Percentiles rank a stretch among this genome's conserved stretches.
Conservation (phyloP, 768 basidiomycete species). For the Psilocybe sp. region DNA sequence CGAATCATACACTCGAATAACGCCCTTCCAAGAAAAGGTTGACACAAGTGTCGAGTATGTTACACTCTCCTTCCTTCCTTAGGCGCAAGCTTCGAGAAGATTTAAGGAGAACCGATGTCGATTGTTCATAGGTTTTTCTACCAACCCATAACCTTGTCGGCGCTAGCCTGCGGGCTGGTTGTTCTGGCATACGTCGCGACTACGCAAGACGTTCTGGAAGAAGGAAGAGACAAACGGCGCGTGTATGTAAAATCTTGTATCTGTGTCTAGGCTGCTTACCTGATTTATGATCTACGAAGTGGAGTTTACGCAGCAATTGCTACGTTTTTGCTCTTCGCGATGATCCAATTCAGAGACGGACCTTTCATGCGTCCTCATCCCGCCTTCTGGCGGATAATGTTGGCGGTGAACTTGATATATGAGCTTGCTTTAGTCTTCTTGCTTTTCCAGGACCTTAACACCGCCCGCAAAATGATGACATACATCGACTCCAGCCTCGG, state of each 20-base stretch:
- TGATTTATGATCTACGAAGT: conserved; percentile 32
- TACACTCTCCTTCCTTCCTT: neutral
- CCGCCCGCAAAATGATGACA: conserved; percentile 76
- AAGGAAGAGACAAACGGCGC: conserved; percentile 78
- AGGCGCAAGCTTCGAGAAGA: no score
- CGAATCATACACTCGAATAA: conserved; percentile 79
- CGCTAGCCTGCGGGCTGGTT: conserved; percentile 62
- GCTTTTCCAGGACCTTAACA: conserved; percentile 79
- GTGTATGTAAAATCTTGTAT: conserved; percentile 49
- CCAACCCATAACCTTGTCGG: conserved; percentile 77
- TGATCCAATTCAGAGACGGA: conserved; percentile 88
- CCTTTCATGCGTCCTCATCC: conserved; percentile 89
- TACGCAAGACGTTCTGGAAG: conserved; percentile 79
- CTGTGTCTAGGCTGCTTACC: conserved; percentile 1
- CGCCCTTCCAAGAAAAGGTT: conserved; percentile 79
- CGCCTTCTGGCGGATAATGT: conserved; percentile 77
- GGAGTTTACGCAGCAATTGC: conserved; percentile 74
- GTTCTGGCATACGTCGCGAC: conserved; percentile 80
- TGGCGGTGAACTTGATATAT: conserved; percentile 82
- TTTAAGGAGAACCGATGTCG: no score
- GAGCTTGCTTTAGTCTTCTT: conserved; percentile 81
- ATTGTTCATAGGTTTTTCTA: conserved; percentile 70
- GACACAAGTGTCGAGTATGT: conserved; percentile 83
- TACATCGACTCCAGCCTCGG: conserved; percentile 73
- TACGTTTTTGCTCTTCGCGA: conserved; percentile 77